Evolutionary conservation across 768 basidiomycete genomes (phyloP), one percentile per base, ranked within the genome.

Genomic region (Vishniacozyma victoriae): DNA sequence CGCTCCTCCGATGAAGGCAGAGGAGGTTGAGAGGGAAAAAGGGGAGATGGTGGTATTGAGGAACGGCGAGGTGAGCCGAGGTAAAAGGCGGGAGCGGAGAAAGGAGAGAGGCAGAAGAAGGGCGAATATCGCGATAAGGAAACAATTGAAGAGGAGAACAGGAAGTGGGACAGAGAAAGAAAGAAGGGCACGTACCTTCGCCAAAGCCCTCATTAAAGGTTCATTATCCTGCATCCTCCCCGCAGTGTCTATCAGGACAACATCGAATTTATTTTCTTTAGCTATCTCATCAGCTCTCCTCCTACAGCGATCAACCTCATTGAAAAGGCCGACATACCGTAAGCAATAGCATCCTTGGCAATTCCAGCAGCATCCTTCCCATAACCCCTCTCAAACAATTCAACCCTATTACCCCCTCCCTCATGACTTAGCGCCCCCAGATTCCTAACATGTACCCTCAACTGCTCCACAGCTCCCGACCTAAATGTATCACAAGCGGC

Each of bases 201-300:
- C 90, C n/a, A 99, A 77, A 2, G 95, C 93, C 15, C 91, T 82
- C 95, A 99, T 99, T 55, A 99, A 74, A 1, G 95, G 95, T 84
- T 97, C 95, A 70, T 97, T 99, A 72, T 97, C 95, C 72, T 99
- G 95, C 95, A 97, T 97, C 45, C 93, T 80, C 1, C 95, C 95
- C 16, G 95, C 95, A 1, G 95, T 97, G 70, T 99, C 95, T 62
- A 99, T 89, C 37, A 99, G 77, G 5, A 99, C 93, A 19, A 97
- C 91, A 61, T 99, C 95, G 69, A 95, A 96, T 53, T 83, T 81
- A 53, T 86, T 84, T 60, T 92, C 88, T 57, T 82, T 84, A 25
- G 82, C 92, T 95, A 66, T 16, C 14, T 29, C 7, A 23, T 41
- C 19, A 31, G 12, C 12, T 18, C 1, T 15, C 18, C 2, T 45